These are phyloP conservation scores for Arabidopsis lyrata DNA, from an alignment of 441 rosid genomes.

Conservation along the genomic window DNA sequence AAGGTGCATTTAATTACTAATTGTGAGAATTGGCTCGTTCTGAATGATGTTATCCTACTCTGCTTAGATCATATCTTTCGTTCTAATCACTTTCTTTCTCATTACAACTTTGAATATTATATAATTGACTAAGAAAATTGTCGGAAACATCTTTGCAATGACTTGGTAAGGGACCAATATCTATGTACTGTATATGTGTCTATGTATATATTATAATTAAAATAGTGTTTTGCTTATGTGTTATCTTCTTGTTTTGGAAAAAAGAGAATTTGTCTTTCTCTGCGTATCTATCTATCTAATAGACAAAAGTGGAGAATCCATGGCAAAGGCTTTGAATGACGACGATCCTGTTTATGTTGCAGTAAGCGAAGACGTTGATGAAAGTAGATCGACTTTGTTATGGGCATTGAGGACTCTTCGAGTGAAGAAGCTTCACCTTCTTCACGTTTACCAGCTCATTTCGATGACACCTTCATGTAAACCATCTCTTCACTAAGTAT, in stretches of 20 bases:
- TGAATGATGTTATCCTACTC: conserved; percentile 14
- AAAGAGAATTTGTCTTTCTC: conserved; percentile 34
- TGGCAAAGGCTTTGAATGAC: conserved; percentile 45
- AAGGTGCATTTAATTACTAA: conserved; percentile 17
- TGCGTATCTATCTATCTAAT: neutral
- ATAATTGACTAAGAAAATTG: conserved; percentile 27
- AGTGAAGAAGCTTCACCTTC: conserved; percentile 50
- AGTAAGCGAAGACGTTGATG: conserved; percentile 58
- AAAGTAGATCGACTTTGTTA: conserved; percentile 57
- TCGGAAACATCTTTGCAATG: conserved; percentile 41
- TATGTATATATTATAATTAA: neutral
- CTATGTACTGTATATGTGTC: neutral
- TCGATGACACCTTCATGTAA: conserved; percentile 41
- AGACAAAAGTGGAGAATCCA: conserved; percentile 25
- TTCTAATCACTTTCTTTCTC: conserved; percentile 27
- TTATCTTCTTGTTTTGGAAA: conserved; percentile 28
- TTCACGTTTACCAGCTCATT: conserved; percentile 61
- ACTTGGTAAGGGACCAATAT: neutral
- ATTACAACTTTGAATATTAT: neutral
- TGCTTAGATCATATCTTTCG: conserved; percentile 2
- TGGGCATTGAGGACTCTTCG: conserved; percentile 66
- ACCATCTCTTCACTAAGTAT: conserved; percentile 4
- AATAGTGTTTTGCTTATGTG: neutral
- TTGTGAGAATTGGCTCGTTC: conserved; percentile 1
- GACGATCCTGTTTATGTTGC: conserved; percentile 65